phyloP scores from a whole-genome alignment of 345 rosid genomes.

The Syzygium aromaticum region DNA sequence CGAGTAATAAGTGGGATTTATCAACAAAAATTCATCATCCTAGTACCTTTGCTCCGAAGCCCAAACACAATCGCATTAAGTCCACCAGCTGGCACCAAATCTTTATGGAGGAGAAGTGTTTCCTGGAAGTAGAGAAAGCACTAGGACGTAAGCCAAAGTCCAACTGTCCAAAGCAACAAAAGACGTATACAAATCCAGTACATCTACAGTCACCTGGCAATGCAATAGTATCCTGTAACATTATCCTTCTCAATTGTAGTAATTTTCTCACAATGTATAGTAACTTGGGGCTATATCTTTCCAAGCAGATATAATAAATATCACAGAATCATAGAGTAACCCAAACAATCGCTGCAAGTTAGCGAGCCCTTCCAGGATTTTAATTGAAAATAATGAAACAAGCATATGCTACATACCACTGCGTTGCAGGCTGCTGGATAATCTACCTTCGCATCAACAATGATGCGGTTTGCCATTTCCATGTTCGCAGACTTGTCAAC shows the following conservation, averaged over 20 bases:
- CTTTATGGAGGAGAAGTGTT: constrained; percentile 93
- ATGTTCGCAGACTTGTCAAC: constrained; percentile 82
- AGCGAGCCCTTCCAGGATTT: not conserved
- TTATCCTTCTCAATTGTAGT: not conserved
- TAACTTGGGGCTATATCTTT: not conserved
- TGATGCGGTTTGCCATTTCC: constrained; percentile 74
- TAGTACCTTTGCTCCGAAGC: constrained; percentile 59
- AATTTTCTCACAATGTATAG: not conserved
- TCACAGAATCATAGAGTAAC: not conserved
- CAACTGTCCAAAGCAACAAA: not conserved
- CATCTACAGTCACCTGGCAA: not conserved
- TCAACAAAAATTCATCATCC: not conserved
- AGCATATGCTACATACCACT: constrained; percentile 42
- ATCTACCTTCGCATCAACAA: constrained; percentile 86
- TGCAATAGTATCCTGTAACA: not conserved
- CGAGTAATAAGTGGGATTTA: not conserved
- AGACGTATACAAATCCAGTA: not conserved
- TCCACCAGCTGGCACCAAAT: constrained; percentile 49
- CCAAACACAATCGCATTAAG: constrained; percentile 46
- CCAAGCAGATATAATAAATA: not conserved
- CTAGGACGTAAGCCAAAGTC: not conserved
- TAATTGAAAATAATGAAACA: not conserved
- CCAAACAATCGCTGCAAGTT: not conserved
- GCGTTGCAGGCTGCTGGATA: constrained; percentile 99
- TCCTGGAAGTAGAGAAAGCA: constrained; percentile 33